Evolutionary conservation across 805 yeast genomes (phyloP), one percentile per base, ranked within the genome.

Genomic region (Candida khao-thaluensis): DNA sequence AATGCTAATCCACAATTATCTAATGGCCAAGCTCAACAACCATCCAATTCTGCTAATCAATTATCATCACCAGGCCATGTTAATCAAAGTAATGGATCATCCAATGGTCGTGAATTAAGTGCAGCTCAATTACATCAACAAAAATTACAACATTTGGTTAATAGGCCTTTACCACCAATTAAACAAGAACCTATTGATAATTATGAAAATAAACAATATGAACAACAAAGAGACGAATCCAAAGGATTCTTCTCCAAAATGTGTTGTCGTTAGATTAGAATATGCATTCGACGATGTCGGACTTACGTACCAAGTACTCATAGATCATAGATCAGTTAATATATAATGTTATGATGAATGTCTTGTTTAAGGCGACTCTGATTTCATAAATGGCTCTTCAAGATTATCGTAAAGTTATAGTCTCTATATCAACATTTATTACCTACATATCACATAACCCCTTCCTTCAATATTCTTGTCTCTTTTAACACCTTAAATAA

Each of bases 51-150:
- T 11, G 29, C 35, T 10, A 32, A 32, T 16, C 42, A 18, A 41
- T 7, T 17, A 10, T 7, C 28, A 21, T 16, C 27, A 10, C 26
- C 26, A 30, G 24, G 26, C 7, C 12, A 32, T 20, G 14, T 35
- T 35, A 35, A 24, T 14, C 31, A 26, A 26, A 37, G 24, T 10
- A 26, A 26, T 27, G 25, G 31, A 10, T 27, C 30, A 5, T 10
- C 22, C 17, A 27, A 27, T 26, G 38, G 36, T 25, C 20, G 63
- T 41, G 72, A 65, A 49, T 53, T 64, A 44, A 51, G 64, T n/a
- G 72, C 72, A 5, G 73, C 72, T 23, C 74, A 69, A 52, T 66
- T 69, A 40, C 73, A 69, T 52, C 74, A 69, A 54, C 74, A 68
- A 47, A 69, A 69, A 54, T 65, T 69, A 53, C 74, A 69, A 50